Evolutionary conservation across 1,284 basidiomycete genomes (phyloP), one percentile per base, ranked within the genome.

Genomic region (Microbotryum violaceum): DNA sequence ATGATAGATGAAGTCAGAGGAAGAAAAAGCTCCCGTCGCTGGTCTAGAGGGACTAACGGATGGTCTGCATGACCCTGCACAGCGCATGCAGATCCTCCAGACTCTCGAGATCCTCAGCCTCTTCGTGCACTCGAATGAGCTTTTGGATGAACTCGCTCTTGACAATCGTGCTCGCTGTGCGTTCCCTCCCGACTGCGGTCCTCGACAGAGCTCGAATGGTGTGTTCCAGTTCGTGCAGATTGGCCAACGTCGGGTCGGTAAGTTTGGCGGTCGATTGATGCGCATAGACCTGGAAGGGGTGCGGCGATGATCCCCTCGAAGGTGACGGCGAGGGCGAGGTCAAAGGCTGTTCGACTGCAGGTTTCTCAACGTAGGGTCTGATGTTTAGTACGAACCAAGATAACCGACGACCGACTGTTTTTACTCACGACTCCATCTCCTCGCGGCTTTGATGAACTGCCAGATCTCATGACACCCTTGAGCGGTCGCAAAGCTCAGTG

Each of bases 391-490:
- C 27, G 37, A 60, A 20, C n/a, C 25, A 20, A 10, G 31, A 2
- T 9, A 4, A 1, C 25, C 9, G n/a, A 49, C 16, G 18, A 9
- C 33, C 18, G 16, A 33, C 29, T 5, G n/a, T n/a, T n/a, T n/a
- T 3, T 29, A 56, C 60, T 31, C 48, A 66, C 67, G 61, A 1
- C 55, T 56, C 23, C 58, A 66, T 33, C 55, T 53, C 45, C 67
- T 37, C 9, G 67, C 62, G 1, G 60, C 61, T 66, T 84, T 80
- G 71, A 99, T 91, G 75, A 98, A 98, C 71, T 88, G 88, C 94
- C 94, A 98, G 54, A 98, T 89, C 78, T 97, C 94, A 52, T 86
- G 82, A 72, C 94, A 99, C 42, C 94, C 96, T 66, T 94, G 89
- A 0, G 90, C 83, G 72, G 97, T 94, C 74, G 97, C 94, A 72